Evolutionary conservation across 208 protist species (phyloP).

Genomic region (Acanthamoeba lenticulata): DNA sequence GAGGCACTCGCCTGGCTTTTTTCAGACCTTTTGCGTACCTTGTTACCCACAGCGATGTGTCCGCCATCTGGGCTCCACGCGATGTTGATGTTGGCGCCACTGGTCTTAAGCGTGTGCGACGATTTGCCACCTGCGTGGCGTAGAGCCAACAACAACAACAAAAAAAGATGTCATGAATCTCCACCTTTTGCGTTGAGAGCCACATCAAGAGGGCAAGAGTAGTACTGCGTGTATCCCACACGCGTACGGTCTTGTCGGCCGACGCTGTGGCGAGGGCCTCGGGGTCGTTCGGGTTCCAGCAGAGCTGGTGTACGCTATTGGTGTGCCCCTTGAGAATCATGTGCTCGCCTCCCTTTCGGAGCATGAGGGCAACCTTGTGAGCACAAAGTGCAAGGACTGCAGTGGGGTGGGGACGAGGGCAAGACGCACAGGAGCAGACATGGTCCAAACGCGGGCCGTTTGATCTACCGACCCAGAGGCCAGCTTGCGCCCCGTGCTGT

Average conservation of each 20-base stretch:
- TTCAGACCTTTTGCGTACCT: background rate
- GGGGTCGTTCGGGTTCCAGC: slow-evolving; percentile 69
- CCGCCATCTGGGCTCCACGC: slow-evolving; percentile 76
- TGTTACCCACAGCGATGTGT: slow-evolving; percentile 78
- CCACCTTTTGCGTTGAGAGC: background rate
- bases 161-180: background rate
- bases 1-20: background rate
- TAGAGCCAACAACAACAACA: background rate
- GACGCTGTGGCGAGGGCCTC: slow-evolving; percentile 77
- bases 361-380: background rate
- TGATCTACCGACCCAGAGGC: slow-evolving; percentile 77
- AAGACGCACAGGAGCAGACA: background rate
- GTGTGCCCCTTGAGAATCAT: slow-evolving; percentile 74
- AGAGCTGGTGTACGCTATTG: slow-evolving; percentile 77
- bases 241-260: slow-evolving; percentile 77
- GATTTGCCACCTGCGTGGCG: slow-evolving; percentile 46
- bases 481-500: slow-evolving; percentile 65
- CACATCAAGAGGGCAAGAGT: background rate
- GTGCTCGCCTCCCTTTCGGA: background rate
- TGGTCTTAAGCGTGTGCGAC: slow-evolving; percentile 70
- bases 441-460: slow-evolving; percentile 67
- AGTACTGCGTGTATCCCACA: slow-evolving; percentile 76
- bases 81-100: slow-evolving; percentile 81
- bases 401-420: background rate
- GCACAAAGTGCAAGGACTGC: background rate